These are phyloP conservation scores for Huntiella moniliformis DNA, from an alignment of 2,329 filamentous ascomycete species.

Conservation along the genomic window DNA sequence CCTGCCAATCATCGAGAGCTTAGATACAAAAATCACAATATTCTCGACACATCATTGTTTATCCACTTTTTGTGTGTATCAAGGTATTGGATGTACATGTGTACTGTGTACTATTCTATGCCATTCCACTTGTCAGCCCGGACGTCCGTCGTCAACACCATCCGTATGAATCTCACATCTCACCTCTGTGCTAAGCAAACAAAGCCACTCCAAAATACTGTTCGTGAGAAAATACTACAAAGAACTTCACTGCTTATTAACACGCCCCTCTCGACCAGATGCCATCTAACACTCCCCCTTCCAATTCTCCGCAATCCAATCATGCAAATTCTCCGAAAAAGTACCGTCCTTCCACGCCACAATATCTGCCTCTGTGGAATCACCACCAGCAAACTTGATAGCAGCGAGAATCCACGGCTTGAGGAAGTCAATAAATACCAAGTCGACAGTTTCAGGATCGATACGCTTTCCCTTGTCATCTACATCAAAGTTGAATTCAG, in stretches of 20 bases:
- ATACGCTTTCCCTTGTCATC: slow-evolving; percentile 17
- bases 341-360: slow-evolving; percentile 32
- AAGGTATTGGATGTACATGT: too few relatives aligned
- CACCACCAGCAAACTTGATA: slow-evolving; percentile 39
- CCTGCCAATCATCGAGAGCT: too few relatives aligned
- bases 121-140: too few relatives aligned
- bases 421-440: slow-evolving; percentile 86
- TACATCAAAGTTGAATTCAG: slow-evolving; percentile 21
- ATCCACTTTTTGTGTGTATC: too few relatives aligned
- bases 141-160: too few relatives aligned
- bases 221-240: neutral
- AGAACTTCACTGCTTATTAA: neutral
- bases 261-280: neutral
- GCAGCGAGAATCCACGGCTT: slow-evolving; percentile 64
- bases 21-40: too few relatives aligned
- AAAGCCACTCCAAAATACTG: too few relatives aligned
- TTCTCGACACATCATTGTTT: too few relatives aligned
- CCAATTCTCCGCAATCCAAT: slow-evolving; percentile 44
- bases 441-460: slow-evolving; percentile 55
- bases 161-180: too few relatives aligned
- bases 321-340: slow-evolving; percentile 34
- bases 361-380: slow-evolving; percentile 25
- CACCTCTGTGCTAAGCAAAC: too few relatives aligned
- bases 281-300: slow-evolving; percentile 24
- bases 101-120: too few relatives aligned